phyloP scores from a whole-genome alignment of 2,329 filamentous ascomycete species.

The Penicillium oxalicum region DNA sequence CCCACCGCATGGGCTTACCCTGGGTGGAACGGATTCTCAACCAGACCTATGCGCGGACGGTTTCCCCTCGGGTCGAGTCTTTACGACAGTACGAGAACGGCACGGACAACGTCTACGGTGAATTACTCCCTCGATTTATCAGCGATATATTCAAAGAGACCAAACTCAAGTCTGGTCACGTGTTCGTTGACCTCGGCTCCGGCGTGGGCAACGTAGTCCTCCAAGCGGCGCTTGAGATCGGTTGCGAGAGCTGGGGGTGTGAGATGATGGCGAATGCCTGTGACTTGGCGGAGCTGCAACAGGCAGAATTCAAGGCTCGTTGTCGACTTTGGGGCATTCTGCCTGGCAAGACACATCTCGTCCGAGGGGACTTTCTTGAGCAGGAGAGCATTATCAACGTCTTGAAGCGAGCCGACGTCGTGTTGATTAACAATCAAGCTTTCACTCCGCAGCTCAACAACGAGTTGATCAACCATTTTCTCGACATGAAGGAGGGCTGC shows the following conservation, averaged over 20 bases:
- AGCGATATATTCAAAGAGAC: slow-evolving; percentile 75
- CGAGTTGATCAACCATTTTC: slow-evolving; percentile 76
- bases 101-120: slow-evolving; percentile 90
- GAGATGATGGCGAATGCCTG: slow-evolving; percentile 93
- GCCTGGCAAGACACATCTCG: slow-evolving; percentile 71
- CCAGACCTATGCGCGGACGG: slow-evolving; percentile 87
- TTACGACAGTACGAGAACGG: slow-evolving; percentile 83
- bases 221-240: slow-evolving; percentile 86
- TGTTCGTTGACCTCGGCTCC: slow-evolving; percentile 92
- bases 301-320: slow-evolving; percentile 75
- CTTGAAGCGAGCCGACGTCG: slow-evolving; percentile 82
- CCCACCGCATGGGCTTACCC: slow-evolving; percentile 63
- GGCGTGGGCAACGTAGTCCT: slow-evolving; percentile 94
- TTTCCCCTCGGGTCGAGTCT: slow-evolving; percentile 79
- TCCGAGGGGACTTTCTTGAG: slow-evolving; percentile 77
- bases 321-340: slow-evolving; percentile 84
- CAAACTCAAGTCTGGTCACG: slow-evolving; percentile 70
- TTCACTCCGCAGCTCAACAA: slow-evolving; percentile 86
- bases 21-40: slow-evolving; percentile 75
- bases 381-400: slow-evolving; percentile 64
- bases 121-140: slow-evolving; percentile 78
- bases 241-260: slow-evolving; percentile 92
- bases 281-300: slow-evolving; percentile 72
- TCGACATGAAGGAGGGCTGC: slow-evolving; percentile 86
- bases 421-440: slow-evolving; percentile 96